Evolutionary conservation across 305 asterid species (phyloP).

Genomic region (Salvia sclarea): DNA sequence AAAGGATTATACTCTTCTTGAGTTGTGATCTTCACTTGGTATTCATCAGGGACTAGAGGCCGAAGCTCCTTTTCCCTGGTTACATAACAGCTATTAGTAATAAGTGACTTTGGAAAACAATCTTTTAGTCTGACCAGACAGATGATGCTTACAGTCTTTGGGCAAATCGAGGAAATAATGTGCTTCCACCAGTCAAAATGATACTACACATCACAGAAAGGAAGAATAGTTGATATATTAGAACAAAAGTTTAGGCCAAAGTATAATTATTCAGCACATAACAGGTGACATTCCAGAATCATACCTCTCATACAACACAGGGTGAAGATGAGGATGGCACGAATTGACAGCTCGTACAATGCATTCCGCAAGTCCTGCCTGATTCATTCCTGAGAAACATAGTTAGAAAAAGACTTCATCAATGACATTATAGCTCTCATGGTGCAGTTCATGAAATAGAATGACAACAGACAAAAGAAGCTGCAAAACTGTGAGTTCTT

Average conservation of each 20-base stretch:
- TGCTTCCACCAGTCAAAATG: conserved; percentile 91
- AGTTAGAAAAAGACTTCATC: conserved; percentile 15
- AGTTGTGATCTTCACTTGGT: conserved; percentile 70
- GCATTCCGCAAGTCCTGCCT: conserved; percentile 97
- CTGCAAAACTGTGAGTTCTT: background rate
- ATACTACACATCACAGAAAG: conserved; percentile 55
- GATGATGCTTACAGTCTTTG: conserved; percentile 76
- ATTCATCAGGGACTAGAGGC: conserved; percentile 85
- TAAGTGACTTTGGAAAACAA: conserved; percentile 10
- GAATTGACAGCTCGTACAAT: conserved; percentile 82
- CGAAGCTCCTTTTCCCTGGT: conserved; percentile 88
- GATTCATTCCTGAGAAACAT: conserved; percentile 77
- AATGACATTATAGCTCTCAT: background rate
- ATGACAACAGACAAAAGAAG: background rate
- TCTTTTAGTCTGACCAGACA: background rate
- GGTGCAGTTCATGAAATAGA: conserved; percentile 17
- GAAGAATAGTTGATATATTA: conserved; percentile 24
- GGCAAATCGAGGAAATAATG: conserved; percentile 86
- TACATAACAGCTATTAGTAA: conserved; percentile 25
- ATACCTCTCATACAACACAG: conserved; percentile 91
- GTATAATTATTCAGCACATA: conserved; percentile 23
- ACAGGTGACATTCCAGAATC: conserved; percentile 12
- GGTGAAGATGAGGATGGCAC: conserved; percentile 92
- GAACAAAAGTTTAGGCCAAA: conserved; percentile 24
- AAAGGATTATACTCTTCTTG: conserved; percentile 84